Evolutionary conservation across 1,284 basidiomycete genomes (phyloP), one percentile per base, ranked within the genome.

Genomic region (Cutaneotrichosporon cutaneum): DNA sequence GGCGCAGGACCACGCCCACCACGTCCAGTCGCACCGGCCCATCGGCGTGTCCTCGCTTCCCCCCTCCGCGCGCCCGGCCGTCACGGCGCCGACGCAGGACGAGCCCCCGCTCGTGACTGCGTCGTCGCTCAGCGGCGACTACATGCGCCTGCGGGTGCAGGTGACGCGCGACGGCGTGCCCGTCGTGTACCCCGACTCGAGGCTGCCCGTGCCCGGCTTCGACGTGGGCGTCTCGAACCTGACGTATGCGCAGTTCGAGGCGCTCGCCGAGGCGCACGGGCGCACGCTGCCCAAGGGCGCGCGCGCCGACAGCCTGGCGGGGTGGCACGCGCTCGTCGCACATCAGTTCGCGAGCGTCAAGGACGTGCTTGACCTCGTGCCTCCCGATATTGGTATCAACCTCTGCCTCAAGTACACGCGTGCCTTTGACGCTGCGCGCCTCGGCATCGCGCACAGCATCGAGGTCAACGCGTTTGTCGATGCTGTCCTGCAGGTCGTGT

Each of bases 91-190:
- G 35, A 54, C 54, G 30, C 65, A 62, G 53, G 61, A 60, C 16
- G 77, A 79, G 59, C 70, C 73, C 10, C 73, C 75, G 18, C 70
- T 80, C 26, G 77, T 81, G 27, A 81, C 78, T 0, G 76, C 77
- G 0, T 71, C 68, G 32, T 80, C 78, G 5, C 83, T 98, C 14
- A 87, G 87, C 21, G 95, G 94, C 42, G 88, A 87, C 68, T 96
- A 95, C 78, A 82, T 96, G 42, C 88, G 91, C 68, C 82, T 91
- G 45, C 85, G 88, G 22, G 87, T 99, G 8, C 96, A 99, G 80
- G 90, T 98, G 59, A 98, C 95, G 3, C 86, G 87, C 64, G 95
- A 99, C 77, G 81, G 89, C 30, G 86, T 92, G 22, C 91, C 96
- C 0, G 91, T 99, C 33, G 84, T 90, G 0, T 96, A 84, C 76